Conservation (phyloP, 2,329 filamentous ascomycete species). For the Geoglossum cookeanum region DNA sequence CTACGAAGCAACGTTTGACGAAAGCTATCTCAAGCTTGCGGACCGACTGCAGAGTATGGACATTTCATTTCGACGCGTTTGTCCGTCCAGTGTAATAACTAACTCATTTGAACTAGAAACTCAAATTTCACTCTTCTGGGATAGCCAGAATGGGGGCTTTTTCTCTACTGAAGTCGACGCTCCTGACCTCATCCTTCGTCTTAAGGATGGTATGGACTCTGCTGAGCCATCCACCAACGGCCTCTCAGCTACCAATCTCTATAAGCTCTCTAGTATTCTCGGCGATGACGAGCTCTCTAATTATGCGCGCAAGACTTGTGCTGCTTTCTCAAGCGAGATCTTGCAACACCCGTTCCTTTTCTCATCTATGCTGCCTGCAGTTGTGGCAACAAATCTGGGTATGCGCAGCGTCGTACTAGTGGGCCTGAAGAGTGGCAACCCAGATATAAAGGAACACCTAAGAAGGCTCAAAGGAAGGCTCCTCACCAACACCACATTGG, state of each 20-base stretch:
- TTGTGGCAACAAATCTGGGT: constrained; percentile 59
- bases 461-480: neutral
- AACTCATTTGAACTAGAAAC: constrained; percentile 30
- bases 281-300: constrained; percentile 43
- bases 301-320: constrained; percentile 53
- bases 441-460: neutral
- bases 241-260: constrained; percentile 70
- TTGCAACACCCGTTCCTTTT: constrained; percentile 88
- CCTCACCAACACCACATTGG: constrained; percentile 2
- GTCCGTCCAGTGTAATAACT: constrained; percentile 8
- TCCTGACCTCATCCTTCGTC: constrained; percentile 56
- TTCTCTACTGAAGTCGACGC: constrained; percentile 48
- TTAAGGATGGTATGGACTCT: constrained; percentile 92
- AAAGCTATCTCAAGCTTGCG: constrained; percentile 59
- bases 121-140: constrained; percentile 64
- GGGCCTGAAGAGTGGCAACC: constrained; percentile 15
- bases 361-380: constrained; percentile 53
- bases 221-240: constrained; percentile 81
- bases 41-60: constrained; percentile 53
- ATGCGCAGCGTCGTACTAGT: constrained; percentile 39
- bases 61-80: neutral
- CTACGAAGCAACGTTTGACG: constrained; percentile 65
- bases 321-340: constrained; percentile 79
- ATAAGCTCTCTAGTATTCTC: constrained; percentile 54
- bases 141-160: constrained; percentile 42